Base-by-base conservation (phyloP, 768 basidiomycete species). In the Hygrophorus russula region DNA sequence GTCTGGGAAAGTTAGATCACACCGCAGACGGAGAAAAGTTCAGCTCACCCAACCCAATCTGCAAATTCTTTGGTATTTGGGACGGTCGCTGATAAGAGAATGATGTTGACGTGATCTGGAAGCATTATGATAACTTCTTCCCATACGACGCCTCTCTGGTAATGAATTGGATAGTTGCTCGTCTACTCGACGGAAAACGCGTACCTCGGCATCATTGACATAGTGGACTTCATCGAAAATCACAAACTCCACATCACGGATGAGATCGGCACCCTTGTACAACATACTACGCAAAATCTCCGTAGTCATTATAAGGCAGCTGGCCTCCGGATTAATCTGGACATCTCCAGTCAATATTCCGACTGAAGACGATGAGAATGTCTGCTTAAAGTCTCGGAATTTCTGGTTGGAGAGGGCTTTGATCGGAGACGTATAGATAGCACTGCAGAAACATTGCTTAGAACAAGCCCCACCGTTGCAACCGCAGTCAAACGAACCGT, bases 41-140 rank as follows among this genome's bases (percentile, higher is more conserved):
- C 17, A 38, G 58, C 82, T 57, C 58, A 97, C 94, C 96, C 96
- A 46, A 98, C 94, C 96, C 96, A 99, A 51, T 92, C 92, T 3
- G 96, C 96, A 56, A 99, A 99, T 56, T 98, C 96, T 57, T 84
- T 89, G 10, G 93, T 90, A 56, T 99, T 99, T 6, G 96, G 93
- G 0, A 99, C 94, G 2, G 96, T 99, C 7, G 96, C 96, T 2
- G 93, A 97, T 12, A 99, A 69, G 34, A 99, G 68, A 44, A 99
- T 97, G 56, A 99, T 98, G 60, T 86, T 94, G 59, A 98, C 86
- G 62, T 99, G 94, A 51, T 98, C 96, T 0, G 96, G 96, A 10
- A 99, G 70, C 92, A 99, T 97, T 59, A 99, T 99, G 51, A 99
- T 99, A 19, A 99, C 94, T 64, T 99, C 94, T 63, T 99, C 94